These are phyloP conservation scores for Tricholoma matsutake DNA, from an alignment of 768 basidiomycete species.

Conservation along the genomic window DNA sequence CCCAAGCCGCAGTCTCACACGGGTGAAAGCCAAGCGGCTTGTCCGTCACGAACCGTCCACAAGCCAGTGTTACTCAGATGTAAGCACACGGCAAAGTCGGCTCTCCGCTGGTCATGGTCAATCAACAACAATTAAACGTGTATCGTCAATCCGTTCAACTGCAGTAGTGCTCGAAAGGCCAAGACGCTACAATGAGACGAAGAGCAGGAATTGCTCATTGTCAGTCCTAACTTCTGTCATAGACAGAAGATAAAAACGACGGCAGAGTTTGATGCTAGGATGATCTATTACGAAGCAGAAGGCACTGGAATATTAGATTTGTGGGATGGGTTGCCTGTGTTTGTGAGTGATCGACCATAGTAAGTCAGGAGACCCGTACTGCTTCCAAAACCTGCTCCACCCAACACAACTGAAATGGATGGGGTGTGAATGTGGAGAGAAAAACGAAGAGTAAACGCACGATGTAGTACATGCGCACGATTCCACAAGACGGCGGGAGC, in stretches of 20 bases:
- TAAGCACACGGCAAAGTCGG: constrained; percentile 43
- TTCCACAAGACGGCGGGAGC: constrained; percentile 75
- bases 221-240: constrained; percentile 46
- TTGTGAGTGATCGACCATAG: constrained; percentile 41
- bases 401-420: constrained; percentile 53
- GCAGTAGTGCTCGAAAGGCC: constrained; percentile 41
- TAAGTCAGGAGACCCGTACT: constrained; percentile 58
- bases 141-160: constrained; percentile 70
- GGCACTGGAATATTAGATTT: constrained; percentile 27
- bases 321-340: constrained; percentile 50
- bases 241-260: constrained; percentile 61
- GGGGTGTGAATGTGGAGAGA: neutral
- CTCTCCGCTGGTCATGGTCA: constrained; percentile 44
- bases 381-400: constrained; percentile 68
- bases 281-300: constrained; percentile 17
- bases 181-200: constrained; percentile 17
- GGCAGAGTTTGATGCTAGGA: constrained; percentile 25
- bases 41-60: constrained; percentile 18
- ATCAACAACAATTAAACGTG: constrained; percentile 67
- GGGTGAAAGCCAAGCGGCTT: constrained; percentile 43
- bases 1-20: constrained; percentile 39
- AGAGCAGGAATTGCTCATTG: constrained; percentile 50
- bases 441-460: constrained; percentile 35
- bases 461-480: constrained; percentile 54
- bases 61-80: constrained; percentile 37